Percentiles rank a stretch among this genome's conserved stretches.
These are phyloP conservation scores for Pyrrhoderma noxium DNA, from an alignment of 1,284 basidiomycete genomes.

Conservation along the genomic window DNA sequence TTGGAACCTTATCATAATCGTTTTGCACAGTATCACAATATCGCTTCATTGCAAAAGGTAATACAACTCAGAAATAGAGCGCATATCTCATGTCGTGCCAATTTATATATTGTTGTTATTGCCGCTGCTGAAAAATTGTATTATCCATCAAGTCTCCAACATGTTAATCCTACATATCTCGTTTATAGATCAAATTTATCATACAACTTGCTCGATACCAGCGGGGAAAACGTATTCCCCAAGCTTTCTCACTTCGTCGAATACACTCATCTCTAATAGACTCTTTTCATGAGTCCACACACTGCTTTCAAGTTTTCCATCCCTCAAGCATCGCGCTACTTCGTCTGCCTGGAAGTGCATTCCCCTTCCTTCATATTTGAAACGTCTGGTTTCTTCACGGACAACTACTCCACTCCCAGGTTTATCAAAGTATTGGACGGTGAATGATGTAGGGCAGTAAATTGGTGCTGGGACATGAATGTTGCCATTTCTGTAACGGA, in stretches of 20 bases:
- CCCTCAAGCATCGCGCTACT: slow-evolving; percentile 71
- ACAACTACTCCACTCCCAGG: slow-evolving; percentile 43
- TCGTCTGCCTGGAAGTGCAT: slow-evolving; percentile 80
- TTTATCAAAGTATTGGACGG: slow-evolving; percentile 51
- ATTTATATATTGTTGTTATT: no score
- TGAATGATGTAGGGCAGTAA: slow-evolving; percentile 56
- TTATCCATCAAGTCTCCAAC: no score
- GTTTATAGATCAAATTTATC: slow-evolving; percentile 6
- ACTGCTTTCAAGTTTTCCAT: slow-evolving; percentile 68
- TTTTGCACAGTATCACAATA: no score
- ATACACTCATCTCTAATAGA: slow-evolving; percentile 69
- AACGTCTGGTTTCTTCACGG: slow-evolving; percentile 46
- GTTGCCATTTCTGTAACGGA: slow-evolving; percentile 62
- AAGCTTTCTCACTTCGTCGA: slow-evolving; percentile 67
- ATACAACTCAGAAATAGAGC: no score
- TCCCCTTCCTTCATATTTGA: slow-evolving; percentile 54
- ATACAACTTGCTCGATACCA: slow-evolving; percentile 39
- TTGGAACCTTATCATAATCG: no score
- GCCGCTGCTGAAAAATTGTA: no score
- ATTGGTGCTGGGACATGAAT: slow-evolving; percentile 59
- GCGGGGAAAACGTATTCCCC: slow-evolving; percentile 40
- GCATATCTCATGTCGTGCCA: no score
- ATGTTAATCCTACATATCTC: no score
- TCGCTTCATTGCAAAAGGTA: no score
- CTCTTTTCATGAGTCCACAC: slow-evolving; percentile 74